Evolutionary conservation across 768 basidiomycete genomes (phyloP), one percentile per base, ranked within the genome.

Genomic region (Auricularia cornea): DNA sequence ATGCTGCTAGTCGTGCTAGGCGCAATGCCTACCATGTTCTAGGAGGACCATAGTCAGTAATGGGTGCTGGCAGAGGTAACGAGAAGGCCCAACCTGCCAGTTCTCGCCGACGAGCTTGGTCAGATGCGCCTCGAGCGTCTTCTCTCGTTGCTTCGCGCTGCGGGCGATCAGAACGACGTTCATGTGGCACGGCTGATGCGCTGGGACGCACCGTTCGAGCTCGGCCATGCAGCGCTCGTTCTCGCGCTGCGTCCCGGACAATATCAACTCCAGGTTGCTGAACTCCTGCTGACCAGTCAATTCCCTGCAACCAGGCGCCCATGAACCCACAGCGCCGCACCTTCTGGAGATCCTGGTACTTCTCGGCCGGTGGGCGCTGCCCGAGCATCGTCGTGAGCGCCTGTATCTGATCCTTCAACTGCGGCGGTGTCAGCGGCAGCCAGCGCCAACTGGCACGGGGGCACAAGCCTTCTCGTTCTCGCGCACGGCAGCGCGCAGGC

Each of bases 191-290:
- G 60, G 32, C 41, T 12, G 60, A 16, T 56, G 18, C 59, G 51
- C 23, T n/a, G 30, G 20, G 23, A 75, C 78, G 59, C 63, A 86
- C 88, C 86, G 79, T 62, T 92, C 90, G 2, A 91, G 77, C 64
- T 92, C 89, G 0, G 83, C 79, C 91, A 93, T 92, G 66, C 86
- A 88, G 59, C 87, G 80, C 68, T 92, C 90, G 68, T 94, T 94
- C 76, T 94, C 92, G 59, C 90, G 77, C 66, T 92, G 90, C 0
- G 91, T 92, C 0, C 90, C 91, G 64, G 89, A 83, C 0, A 92
- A 74, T 3, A 93, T 77, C 20, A 93, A 77, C 41, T 92, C 91
- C 1, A 92, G 76, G 63, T 89, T 87, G 68, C 84, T 84, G 68
- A 86, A 85, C 67, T 92, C 91, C 69, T 57, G 23, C 30, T 14